Conservation (phyloP, 345 rosid species). For the Ceriops zippeliana region DNA sequence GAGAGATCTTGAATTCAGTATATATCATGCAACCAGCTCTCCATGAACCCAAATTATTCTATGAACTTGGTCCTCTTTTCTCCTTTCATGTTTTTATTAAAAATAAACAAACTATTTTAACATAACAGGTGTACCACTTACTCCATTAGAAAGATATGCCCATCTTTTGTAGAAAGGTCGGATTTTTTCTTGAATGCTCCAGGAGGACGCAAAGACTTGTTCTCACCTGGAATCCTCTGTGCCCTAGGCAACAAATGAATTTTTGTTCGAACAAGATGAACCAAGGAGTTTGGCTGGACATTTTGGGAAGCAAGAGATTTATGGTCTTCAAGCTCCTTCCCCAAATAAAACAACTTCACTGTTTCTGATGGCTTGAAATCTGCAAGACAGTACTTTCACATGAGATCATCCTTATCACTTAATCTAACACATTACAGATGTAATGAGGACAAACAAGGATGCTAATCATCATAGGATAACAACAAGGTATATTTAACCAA, state of each 20-base stretch:
- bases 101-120: neutral
- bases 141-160: slow-evolving; percentile 95
- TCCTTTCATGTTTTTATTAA: no score
- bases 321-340: slow-evolving; percentile 87
- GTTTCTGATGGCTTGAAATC: slow-evolving; percentile 88
- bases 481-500: slow-evolving; percentile 1
- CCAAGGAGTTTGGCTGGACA: slow-evolving; percentile 84
- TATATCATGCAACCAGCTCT: no score
- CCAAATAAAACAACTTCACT: slow-evolving; percentile 72
- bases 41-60: no score
- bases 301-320: slow-evolving; percentile 72
- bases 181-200: slow-evolving; percentile 99
- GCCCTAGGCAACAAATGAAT: slow-evolving; percentile 79
- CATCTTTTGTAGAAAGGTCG: slow-evolving; percentile 94
- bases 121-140: slow-evolving; percentile 35
- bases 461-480: neutral
- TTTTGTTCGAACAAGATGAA: slow-evolving; percentile 89
- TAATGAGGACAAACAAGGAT: neutral
- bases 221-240: slow-evolving; percentile 86
- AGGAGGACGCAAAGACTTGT: slow-evolving; percentile 88
- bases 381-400: slow-evolving; percentile 27
- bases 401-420: slow-evolving; percentile 16
- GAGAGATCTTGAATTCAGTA: no score
- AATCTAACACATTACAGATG: no score
- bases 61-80: no score